Conservation (phyloP, 352 stramenopile species). For the Pythium brachiatum region DNA sequence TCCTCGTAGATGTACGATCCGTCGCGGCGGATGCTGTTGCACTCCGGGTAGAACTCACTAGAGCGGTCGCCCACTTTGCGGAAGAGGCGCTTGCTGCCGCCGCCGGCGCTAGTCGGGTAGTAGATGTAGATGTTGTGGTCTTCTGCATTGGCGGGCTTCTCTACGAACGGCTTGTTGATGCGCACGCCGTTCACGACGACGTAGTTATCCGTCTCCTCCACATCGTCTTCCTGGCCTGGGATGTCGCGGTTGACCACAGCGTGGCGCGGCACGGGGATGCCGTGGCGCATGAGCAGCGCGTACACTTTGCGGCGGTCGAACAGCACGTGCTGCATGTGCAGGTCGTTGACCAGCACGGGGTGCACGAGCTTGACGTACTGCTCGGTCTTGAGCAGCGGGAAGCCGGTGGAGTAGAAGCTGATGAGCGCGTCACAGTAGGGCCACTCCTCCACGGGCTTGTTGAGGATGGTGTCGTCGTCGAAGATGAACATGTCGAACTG, state of each 20-base stretch:
- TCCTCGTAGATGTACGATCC: slow-evolving; percentile 97
- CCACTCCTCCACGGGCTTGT: slow-evolving; percentile 93
- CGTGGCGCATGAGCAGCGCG: slow-evolving; percentile 91
- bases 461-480: slow-evolving; percentile 95
- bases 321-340: slow-evolving; percentile 95
- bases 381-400: slow-evolving; percentile 96
- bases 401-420: slow-evolving; percentile 98
- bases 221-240: slow-evolving; percentile 60
- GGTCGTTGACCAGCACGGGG: slow-evolving; percentile 97
- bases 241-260: slow-evolving; percentile 94
- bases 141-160: slow-evolving; percentile 99
- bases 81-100: slow-evolving; percentile 98
- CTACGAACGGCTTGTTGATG: slow-evolving; percentile 99
- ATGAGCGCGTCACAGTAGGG: slow-evolving; percentile 97
- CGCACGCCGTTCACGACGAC: slow-evolving; percentile 92
- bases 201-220: slow-evolving; percentile 83
- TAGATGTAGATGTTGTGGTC: slow-evolving; percentile 99
- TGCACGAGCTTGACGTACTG: slow-evolving; percentile 95
- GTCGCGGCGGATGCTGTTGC: slow-evolving; percentile 95
- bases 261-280: slow-evolving; percentile 96
- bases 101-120: slow-evolving; percentile 96
- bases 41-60: slow-evolving; percentile 96
- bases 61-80: slow-evolving; percentile 95
- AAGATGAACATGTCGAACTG: slow-evolving; percentile 98
- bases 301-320: slow-evolving; percentile 97